Base-by-base conservation (phyloP, 176 grass and related monocot genomes). In the Calamus simplicifolius region DNA sequence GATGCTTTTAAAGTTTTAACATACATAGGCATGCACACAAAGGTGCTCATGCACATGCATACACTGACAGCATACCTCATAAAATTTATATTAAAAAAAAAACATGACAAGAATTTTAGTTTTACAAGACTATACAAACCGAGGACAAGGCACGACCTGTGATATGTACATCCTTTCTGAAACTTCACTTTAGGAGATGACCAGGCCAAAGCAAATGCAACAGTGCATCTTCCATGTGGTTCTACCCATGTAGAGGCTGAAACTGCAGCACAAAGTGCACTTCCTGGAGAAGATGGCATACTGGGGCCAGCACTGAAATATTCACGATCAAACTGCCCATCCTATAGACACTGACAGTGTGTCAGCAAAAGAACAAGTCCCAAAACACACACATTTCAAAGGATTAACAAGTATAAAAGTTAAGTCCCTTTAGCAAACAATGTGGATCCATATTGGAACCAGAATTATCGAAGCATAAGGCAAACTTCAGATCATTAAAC, bases 231-330 rank as follows among this genome's bases (percentile, higher is more conserved):
- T 61, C 86, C 92, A 64, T 88, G 80, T 25, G 92, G 80, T 79
- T 96, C 92, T 63, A 96, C 92, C 92, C 80, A 96, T 71, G 86
- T 90, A 55, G 86, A 90, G 58, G 91, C 91, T 64, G 80, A 90
- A 81, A 96, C 86, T 61, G 86, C 92, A 55, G 83, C 92, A 77
- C 92, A 87, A 80, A 90, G 49, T 74, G 86, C 75, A 87, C 81
- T 76, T 57, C 92, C 92, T 64, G 60, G 29, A 30, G 51, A 75
- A 71, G 75, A 96, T 59, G 86, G 83, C 70, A 87, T 84, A 43
- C 80, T 82, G 6, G 83, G 68, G 52, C 77, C 83, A 67, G 52
- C 53, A 74, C 67, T 68, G 75, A 90, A 90, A 87, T 96, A 90
- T 74, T 63, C 86, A 72, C 25, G 75, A 23, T 96, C 83, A 75